phyloP scores from a whole-genome alignment of 768 basidiomycete species.

The Inosperma sp. region DNA sequence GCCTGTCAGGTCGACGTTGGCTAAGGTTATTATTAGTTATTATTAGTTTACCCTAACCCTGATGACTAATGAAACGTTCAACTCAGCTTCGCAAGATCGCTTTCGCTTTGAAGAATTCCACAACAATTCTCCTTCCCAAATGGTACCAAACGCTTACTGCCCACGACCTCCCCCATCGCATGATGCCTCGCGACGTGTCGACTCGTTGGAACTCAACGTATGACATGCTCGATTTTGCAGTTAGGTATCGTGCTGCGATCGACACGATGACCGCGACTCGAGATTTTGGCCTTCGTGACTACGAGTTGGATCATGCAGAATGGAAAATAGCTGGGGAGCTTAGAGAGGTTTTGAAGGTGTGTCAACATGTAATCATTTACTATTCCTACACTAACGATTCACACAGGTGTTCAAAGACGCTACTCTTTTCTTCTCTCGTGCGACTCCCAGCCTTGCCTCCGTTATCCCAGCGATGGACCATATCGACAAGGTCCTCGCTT shows the following conservation, averaged over 20 bases:
- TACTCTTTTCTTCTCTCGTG: conserved; percentile 7
- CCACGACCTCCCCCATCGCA: conserved; percentile 7
- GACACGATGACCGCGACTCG: no score
- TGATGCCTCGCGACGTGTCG: no score
- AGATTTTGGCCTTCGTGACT: conserved; percentile 17
- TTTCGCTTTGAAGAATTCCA: conserved; percentile 23
- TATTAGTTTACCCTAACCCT: conserved; percentile 6
- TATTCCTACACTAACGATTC: neutral
- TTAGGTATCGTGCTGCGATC: conserved; percentile 24
- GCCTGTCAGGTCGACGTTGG: conserved; percentile 25
- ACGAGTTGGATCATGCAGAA: conserved; percentile 22
- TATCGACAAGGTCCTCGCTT: no score
- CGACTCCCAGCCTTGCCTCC: no score
- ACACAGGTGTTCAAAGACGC: conserved; percentile 1
- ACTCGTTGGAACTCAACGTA: no score
- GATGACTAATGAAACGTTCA: neutral
- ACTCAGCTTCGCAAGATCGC: conserved; percentile 21
- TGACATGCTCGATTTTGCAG: conserved; percentile 29
- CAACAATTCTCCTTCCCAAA: conserved; percentile 17
- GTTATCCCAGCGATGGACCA: conserved; percentile 23
- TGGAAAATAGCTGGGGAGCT: conserved; percentile 31
- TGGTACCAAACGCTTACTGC: conserved; percentile 17
- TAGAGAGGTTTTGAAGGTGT: conserved; percentile 24
- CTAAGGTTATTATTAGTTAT: conserved; percentile 29
- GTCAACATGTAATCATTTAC: neutral